Evolutionary conservation across 331 rosid genomes (phyloP), one percentile per base, ranked within the genome.

Genomic region (Spiraea crenata): DNA sequence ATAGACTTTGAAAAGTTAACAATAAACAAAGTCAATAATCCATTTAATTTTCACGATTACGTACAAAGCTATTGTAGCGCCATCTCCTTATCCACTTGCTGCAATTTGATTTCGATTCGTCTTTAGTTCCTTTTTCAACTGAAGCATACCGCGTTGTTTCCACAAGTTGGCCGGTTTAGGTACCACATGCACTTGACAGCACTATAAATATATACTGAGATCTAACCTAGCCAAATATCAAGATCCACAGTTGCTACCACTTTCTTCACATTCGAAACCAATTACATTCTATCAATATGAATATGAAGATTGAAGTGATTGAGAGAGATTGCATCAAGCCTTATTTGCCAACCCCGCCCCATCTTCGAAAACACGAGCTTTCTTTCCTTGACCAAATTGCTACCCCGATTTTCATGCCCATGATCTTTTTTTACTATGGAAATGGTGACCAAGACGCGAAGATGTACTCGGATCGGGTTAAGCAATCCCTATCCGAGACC

Each of bases 301-400:
- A 6, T 17, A 77, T 76, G 83, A 70, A 76, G 77, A 38, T 54
- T 38, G 68, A 64, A 37, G 51, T 79, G 40, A 37, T 69, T 65
- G 39, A 15, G 31, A 20, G 66, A 74, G 62, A 51, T 35, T 39
- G 16, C 34, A 40, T 82, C 41, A 79, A 64, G 57, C 86, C 86
- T 44, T 76, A 77, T 50, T 72, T 79, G 16, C 74, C 83, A n/a
- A 79, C 84, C 52, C 86, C 84, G 4, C 17, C 37, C 15, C 40
- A 74, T 3, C 79, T 71, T 17, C 54, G 68, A 42, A 67, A 71
- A 20, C 74, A 64, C 59, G 41, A 67, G 19, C 85, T 80, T 56
- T 84, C 85, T 1, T 63, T 77, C 16, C 65, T 84, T 3, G 85
- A 80, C 68, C 85, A 84, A 57, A 10, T 67, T 6, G 38, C 81